Base-by-base conservation (phyloP, 768 basidiomycete genomes). In the Lentinula aciculospora region DNA sequence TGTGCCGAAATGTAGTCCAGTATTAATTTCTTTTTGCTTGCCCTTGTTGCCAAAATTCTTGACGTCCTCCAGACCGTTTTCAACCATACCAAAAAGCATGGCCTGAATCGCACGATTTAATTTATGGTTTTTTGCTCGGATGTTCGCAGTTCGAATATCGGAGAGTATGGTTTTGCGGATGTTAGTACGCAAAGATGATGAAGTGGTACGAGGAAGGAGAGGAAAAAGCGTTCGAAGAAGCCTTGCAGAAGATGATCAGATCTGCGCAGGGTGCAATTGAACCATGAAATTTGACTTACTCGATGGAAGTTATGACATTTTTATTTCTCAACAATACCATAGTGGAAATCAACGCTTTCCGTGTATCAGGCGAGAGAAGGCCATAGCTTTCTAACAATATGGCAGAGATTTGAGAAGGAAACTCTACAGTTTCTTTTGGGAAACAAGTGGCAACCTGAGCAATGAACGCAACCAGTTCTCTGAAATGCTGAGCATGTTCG, bases 81-180 rank as follows among this genome's bases (percentile, higher is more conserved):
- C 95, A 7, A 98, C 85, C 95, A 98, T 98, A 44, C 84, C 82
- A 68, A 98, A 98, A 29, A 98, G 77, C 82, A 98, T 90, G 12
- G 93, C 87, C 68, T 99, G 97, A 0, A 99, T 93, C 21, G 94
- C 88, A 36, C 92, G 84, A 68, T 99, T 99, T 27, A 99, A 83
- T 69, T 96, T 95, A 75, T 97, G 94, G 66, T 98, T 97, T 68
- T 91, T 93, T 39, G 88, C 79, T 55, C 84, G 86, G 32, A 85
- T 72, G 69, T 99, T 99, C 40, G 96, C 94, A 1, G 88, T 90
- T 62, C 86, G 85, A 60, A 99, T 92, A 64, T 98, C 97, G 10
- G 91, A 87, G 21, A 98, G 79, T 67, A 99, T 98, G 6, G 94
- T 97, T 68, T 87, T 88, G 13, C 94, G 88, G 65, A 98, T 97